Evolutionary conservation across 2,329 filamentous ascomycete species (phyloP).

Genomic region (Xylaria multiplex): DNA sequence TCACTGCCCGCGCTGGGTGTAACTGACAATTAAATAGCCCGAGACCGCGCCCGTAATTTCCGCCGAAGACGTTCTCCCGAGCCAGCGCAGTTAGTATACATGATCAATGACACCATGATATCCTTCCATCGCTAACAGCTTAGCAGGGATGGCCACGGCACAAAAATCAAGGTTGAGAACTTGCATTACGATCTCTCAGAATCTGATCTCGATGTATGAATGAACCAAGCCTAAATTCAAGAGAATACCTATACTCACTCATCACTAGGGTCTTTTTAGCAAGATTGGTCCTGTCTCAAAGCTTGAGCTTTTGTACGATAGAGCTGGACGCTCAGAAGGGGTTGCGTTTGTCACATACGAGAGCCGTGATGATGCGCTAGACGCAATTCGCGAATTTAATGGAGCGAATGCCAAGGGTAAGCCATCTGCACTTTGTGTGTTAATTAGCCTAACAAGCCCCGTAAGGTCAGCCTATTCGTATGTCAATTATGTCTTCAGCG

Average conservation of each 20-base stretch:
- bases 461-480: conserved; percentile 79
- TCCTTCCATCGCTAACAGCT: conserved; percentile 29
- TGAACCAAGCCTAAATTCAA: neutral
- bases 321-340: conserved; percentile 87
- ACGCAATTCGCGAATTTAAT: conserved; percentile 83
- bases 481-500: conserved; percentile 71
- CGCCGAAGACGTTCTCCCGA: conserved; percentile 56
- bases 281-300: conserved; percentile 77
- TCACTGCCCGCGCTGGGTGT: neutral
- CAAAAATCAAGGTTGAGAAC: conserved; percentile 86
- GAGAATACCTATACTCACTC: conserved; percentile 42
- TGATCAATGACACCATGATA: conserved; percentile 5
- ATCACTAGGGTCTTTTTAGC: conserved; percentile 76
- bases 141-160: conserved; percentile 63
- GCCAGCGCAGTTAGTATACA: conserved; percentile 37
- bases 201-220: conserved; percentile 78
- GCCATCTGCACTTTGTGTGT: conserved; percentile 18
- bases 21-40: conserved; percentile 38
- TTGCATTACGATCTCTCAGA: conserved; percentile 91
- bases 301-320: conserved; percentile 82
- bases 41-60: conserved; percentile 40
- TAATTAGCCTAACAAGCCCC: conserved; percentile 21
- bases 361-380: conserved; percentile 73
- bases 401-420: conserved; percentile 87
- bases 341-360: conserved; percentile 86